These are phyloP conservation scores for Penicillium herquei DNA, from an alignment of 495 filamentous ascomycete species.

Conservation along the genomic window DNA sequence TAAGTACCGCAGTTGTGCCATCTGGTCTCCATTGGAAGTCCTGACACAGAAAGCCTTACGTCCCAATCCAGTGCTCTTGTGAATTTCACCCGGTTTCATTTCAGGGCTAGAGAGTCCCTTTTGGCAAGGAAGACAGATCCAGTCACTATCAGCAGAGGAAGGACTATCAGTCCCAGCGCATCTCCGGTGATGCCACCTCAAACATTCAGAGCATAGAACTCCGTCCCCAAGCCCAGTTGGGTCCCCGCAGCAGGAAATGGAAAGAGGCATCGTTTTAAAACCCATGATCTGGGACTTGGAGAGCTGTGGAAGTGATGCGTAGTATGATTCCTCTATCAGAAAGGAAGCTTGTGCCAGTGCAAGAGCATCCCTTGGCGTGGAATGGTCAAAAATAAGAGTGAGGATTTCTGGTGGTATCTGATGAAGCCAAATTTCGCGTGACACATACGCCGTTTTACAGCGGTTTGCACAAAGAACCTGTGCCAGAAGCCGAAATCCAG, in stretches of 20 bases:
- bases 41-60: too few relatives aligned
- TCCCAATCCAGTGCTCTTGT: too few relatives aligned
- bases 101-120: too few relatives aligned
- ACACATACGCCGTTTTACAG: not conserved
- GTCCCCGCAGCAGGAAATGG: not conserved
- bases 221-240: not conserved
- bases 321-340: not conserved
- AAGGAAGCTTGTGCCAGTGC: not conserved
- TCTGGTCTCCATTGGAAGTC: too few relatives aligned
- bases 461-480: not conserved
- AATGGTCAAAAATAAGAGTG: too few relatives aligned
- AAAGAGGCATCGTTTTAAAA: not conserved
- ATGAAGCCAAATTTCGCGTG: not conserved
- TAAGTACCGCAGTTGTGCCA: too few relatives aligned
- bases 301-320: not conserved
- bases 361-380: not conserved
- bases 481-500: not conserved
- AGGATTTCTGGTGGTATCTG: not conserved
- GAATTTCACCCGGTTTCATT: too few relatives aligned
- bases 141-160: too few relatives aligned
- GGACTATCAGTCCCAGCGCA: not conserved
- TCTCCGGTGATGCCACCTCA: not conserved
- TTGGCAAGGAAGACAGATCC: too few relatives aligned
- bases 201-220: not conserved
- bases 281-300: not conserved